Percentiles rank a stretch among this genome's conserved stretches.
phyloP scores from a whole-genome alignment of 2,329 filamentous ascomycete species.

The Fusarium tuaranense region DNA sequence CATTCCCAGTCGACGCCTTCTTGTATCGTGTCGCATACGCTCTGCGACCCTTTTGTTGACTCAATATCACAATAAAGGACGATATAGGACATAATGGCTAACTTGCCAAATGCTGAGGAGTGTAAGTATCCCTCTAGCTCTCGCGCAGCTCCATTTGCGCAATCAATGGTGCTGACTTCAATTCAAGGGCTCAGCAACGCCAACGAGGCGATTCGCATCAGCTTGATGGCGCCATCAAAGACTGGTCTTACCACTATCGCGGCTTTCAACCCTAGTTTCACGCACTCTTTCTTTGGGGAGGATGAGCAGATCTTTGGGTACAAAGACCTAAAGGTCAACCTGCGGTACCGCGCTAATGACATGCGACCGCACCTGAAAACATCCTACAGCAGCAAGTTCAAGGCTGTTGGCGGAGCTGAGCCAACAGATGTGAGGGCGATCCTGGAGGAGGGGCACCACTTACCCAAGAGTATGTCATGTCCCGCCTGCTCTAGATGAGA shows the following conservation, averaged over 20 bases:
- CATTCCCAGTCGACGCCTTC: not conserved
- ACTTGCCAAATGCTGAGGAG: slow-evolving; percentile 47
- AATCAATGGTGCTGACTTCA: slow-evolving; percentile 31
- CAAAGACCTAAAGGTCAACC: slow-evolving; percentile 79
- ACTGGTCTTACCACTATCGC: slow-evolving; percentile 67
- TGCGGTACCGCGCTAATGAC: slow-evolving; percentile 76
- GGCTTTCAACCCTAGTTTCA: slow-evolving; percentile 86
- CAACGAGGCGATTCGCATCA: slow-evolving; percentile 73
- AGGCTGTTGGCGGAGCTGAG: slow-evolving; percentile 73
- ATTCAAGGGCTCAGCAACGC: slow-evolving; percentile 68
- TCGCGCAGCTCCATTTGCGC: not conserved
- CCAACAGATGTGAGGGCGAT: slow-evolving; percentile 76
- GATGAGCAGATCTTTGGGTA: slow-evolving; percentile 93
- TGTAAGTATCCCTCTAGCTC: slow-evolving; percentile 44
- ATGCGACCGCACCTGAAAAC: slow-evolving; percentile 82
- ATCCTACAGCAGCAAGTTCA: slow-evolving; percentile 78
- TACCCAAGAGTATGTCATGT: slow-evolving; percentile 71
- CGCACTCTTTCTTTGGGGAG: slow-evolving; percentile 94
- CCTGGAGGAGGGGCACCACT: slow-evolving; percentile 71
- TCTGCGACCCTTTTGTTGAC: not conserved
- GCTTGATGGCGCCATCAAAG: slow-evolving; percentile 64
- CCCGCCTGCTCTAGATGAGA: slow-evolving; percentile 9
- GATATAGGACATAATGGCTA: slow-evolving; percentile 41
- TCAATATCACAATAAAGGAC: not conserved
- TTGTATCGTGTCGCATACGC: slow-evolving; percentile 2